phyloP scores from a whole-genome alignment of 768 basidiomycete genomes.

The Pisolithus microcarpus region DNA sequence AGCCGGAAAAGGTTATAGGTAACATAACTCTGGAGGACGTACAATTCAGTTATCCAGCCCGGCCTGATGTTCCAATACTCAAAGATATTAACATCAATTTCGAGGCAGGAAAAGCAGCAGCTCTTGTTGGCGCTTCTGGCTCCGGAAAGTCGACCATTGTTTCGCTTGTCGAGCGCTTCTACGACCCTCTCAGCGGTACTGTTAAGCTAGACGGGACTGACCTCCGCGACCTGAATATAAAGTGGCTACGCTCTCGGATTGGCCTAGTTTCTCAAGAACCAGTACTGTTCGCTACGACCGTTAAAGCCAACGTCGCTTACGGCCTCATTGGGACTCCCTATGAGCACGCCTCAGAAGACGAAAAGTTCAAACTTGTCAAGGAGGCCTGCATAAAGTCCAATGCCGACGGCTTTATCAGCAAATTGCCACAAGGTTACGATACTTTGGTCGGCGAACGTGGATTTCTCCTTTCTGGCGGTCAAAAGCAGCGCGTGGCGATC shows the following conservation, averaged over 20 bases:
- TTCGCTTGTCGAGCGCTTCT: conserved; percentile 80
- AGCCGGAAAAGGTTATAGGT: conserved; percentile 62
- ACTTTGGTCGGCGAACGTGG: no score
- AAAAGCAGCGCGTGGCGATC: no score
- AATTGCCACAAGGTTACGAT: conserved; percentile 76
- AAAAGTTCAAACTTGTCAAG: conserved; percentile 71
- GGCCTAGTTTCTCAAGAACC: conserved; percentile 65
- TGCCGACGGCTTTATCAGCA: conserved; percentile 80
- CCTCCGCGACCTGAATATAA: conserved; percentile 69
- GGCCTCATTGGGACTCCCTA: conserved; percentile 70
- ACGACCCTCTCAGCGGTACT: conserved; percentile 64
- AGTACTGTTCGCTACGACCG: conserved; percentile 76
- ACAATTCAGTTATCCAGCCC: conserved; percentile 80
- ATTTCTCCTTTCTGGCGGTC: no score
- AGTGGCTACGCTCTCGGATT: conserved; percentile 82
- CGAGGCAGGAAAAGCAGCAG: conserved; percentile 69
- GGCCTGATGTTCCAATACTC: conserved; percentile 73
- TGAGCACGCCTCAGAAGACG: conserved; percentile 63
- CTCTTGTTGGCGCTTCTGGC: conserved; percentile 61
- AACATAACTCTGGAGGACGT: conserved; percentile 69
- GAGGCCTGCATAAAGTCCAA: conserved; percentile 86
- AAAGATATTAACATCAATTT: conserved; percentile 62
- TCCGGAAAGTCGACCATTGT: conserved; percentile 42
- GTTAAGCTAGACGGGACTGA: conserved; percentile 73
- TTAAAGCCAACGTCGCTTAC: conserved; percentile 75